Conservation (phyloP, 106 monocot genomes). For the Acorus gramineus region DNA sequence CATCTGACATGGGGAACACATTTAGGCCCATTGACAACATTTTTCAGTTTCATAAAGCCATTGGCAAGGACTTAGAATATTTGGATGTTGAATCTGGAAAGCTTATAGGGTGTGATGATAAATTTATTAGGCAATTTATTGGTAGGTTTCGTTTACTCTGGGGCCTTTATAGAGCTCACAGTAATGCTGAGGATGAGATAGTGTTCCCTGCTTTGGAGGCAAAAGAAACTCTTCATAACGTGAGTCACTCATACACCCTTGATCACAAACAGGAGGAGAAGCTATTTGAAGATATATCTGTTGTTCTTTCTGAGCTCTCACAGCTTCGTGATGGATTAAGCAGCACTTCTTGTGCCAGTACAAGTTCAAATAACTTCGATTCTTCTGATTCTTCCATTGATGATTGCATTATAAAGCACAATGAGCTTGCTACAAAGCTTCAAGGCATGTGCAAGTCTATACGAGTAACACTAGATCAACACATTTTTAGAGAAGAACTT, state of each 20-base stretch:
- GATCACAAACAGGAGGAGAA: constrained; percentile 99
- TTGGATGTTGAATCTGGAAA: constrained; percentile 94
- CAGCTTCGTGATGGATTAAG: constrained; percentile 38
- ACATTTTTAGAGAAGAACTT: constrained; percentile 91
- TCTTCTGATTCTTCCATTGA: constrained; percentile 8
- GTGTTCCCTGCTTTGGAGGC: constrained; percentile 99
- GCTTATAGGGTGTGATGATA: constrained; percentile 67
- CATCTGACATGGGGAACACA: constrained; percentile 38
- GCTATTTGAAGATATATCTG: constrained; percentile 83
- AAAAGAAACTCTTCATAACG: constrained; percentile 93
- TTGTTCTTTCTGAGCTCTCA: constrained; percentile 67
- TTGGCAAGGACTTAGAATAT: constrained; percentile 90
- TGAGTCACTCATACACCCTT: constrained; percentile 94
- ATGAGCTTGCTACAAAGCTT: constrained; percentile 88
- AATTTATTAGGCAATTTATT: constrained; percentile 67
- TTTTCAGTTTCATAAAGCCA: constrained; percentile 96
- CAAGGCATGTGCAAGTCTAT: constrained; percentile 99
- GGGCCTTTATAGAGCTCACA: constrained; percentile 94
- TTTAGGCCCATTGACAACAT: constrained; percentile 87
- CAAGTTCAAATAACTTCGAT: constrained; percentile 1
- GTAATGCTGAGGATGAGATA: constrained; percentile 99
- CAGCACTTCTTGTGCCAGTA: constrained; percentile 6
- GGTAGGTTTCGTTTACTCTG: constrained; percentile 92
- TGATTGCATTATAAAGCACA: constrained; percentile 42
- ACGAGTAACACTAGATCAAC: constrained; percentile 88